Percentiles rank a stretch among this genome's conserved stretches.
Conservation (phyloP, 192 early-diverging fungal genomes). For the Lunasporangiospora selenospora region DNA sequence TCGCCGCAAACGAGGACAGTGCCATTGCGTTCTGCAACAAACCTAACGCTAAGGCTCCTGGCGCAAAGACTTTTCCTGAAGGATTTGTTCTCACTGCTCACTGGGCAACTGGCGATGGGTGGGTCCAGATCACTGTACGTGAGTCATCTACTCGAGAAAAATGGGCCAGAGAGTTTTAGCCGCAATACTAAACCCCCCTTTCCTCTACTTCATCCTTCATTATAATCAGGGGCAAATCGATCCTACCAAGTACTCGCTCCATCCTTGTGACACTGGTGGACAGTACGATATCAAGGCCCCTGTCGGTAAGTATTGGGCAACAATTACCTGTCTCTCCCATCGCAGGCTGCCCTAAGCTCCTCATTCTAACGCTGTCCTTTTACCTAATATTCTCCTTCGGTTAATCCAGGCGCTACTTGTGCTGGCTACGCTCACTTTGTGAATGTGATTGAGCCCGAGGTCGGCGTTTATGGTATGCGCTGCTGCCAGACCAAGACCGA, state of each 20-base stretch:
- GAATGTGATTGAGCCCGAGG: slow-evolving; percentile 50
- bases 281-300: slow-evolving; percentile 45
- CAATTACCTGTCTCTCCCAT: too few relatives aligned
- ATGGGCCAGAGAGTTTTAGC: not conserved
- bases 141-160: too few relatives aligned
- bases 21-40: slow-evolving; percentile 60
- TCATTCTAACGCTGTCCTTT: too few relatives aligned
- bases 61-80: slow-evolving; percentile 51
- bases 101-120: slow-evolving; percentile 46
- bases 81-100: slow-evolving; percentile 58
- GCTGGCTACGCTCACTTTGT: slow-evolving; percentile 52
- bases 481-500: slow-evolving; percentile 47
- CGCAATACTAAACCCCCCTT: not conserved
- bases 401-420: slow-evolving; percentile 45
- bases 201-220: not conserved
- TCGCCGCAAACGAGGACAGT: slow-evolving; percentile 55
- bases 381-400: too few relatives aligned
- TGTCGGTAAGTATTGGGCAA: too few relatives aligned
- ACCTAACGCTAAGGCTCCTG: slow-evolving; percentile 48
- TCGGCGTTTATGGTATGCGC: slow-evolving; percentile 52
- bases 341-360: too few relatives aligned
- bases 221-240: slow-evolving; percentile 36
- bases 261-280: slow-evolving; percentile 38
- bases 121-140: slow-evolving; percentile 61
- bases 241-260: slow-evolving; percentile 25